Evolutionary conservation across 2,329 filamentous ascomycete genomes (phyloP), one percentile per base, ranked within the genome.

Genomic region (Teratosphaeria epicoccoides): DNA sequence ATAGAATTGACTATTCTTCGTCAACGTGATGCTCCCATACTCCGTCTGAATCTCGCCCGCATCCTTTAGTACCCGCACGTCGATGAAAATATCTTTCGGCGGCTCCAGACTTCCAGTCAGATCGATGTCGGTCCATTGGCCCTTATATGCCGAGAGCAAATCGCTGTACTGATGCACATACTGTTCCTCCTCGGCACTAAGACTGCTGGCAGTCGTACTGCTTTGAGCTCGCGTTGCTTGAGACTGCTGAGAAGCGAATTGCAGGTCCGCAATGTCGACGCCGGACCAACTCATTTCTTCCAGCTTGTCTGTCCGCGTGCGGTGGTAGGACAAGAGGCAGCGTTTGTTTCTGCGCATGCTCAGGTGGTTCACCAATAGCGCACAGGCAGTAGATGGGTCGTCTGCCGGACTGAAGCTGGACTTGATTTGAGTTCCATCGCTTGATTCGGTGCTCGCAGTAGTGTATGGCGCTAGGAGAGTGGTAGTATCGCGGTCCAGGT

Each of bases 1-100:
- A 65, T 94, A 97, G 66, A 98, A 95, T 67, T 98, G 93, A 64
- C 90, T 96, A 70, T 98, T 97, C 71, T 95, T 97, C 33, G 89
- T 95, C 73, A 98, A 78, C 54, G 87, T 97, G 63, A 98, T 96
- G 70, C 77, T 95, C 86, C 93, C 93, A 66, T 98, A 98, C 76
- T 98, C 94, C 0, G 93, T 98, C 73, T 98, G 91, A 58, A 98
- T 96, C 74, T 98, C 93, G 4, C 94, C 93, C 1, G 91, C 93
- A 73, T 98, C 93, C 68, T 93, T 96, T 57, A 98, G 72, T 47
- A 98, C 93, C 46, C 93, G 78, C 29, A 98, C 93, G 68, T 98
- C 93, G 62, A 98, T 95, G 68, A 97, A 98, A 49, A 98, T 73
- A 70, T 98, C 93, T 61, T 82, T 82, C n/a, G 93, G 93, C 23